phyloP scores from a whole-genome alignment of 805 yeast species.

The Yarrowia divulgata region DNA sequence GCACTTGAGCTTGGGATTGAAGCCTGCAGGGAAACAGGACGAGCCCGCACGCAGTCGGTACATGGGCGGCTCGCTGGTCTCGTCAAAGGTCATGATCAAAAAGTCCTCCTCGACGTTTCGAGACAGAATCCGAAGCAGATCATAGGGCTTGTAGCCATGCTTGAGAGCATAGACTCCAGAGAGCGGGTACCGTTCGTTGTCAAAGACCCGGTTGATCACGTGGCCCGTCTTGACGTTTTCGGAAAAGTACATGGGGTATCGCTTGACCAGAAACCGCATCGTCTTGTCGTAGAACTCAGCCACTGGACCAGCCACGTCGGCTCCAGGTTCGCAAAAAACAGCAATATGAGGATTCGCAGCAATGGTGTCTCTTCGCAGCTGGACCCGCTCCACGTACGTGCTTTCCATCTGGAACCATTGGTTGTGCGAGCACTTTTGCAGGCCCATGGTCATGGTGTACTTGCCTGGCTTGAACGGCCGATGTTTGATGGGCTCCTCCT shows the following conservation, averaged over 20 bases:
- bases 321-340: conserved; percentile 50
- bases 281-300: conserved; percentile 60
- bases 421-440: conserved; percentile 56
- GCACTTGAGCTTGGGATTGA: conserved; percentile 64
- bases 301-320: conserved; percentile 52
- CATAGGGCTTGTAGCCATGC: conserved; percentile 40
- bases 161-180: conserved; percentile 14
- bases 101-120: conserved; percentile 68
- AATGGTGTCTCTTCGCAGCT: conserved; percentile 52
- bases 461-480: conserved; percentile 69
- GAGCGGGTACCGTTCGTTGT: conserved; percentile 53
- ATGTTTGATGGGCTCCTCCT: conserved; percentile 42
- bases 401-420: conserved; percentile 70
- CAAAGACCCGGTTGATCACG: conserved; percentile 46
- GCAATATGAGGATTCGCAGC: conserved; percentile 48
- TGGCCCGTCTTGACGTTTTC: conserved; percentile 44
- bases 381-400: conserved; percentile 59
- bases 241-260: conserved; percentile 64
- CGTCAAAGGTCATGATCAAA: conserved; percentile 62
- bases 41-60: conserved; percentile 64
- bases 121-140: conserved; percentile 43
- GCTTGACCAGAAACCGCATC: conserved; percentile 52
- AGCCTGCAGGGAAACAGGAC: conserved; percentile 75
- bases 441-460: conserved; percentile 70
- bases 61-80: conserved; percentile 47